These are phyloP conservation scores for Hygrocybe punicea DNA, from an alignment of 768 basidiomycete species.

Conservation along the genomic window DNA sequence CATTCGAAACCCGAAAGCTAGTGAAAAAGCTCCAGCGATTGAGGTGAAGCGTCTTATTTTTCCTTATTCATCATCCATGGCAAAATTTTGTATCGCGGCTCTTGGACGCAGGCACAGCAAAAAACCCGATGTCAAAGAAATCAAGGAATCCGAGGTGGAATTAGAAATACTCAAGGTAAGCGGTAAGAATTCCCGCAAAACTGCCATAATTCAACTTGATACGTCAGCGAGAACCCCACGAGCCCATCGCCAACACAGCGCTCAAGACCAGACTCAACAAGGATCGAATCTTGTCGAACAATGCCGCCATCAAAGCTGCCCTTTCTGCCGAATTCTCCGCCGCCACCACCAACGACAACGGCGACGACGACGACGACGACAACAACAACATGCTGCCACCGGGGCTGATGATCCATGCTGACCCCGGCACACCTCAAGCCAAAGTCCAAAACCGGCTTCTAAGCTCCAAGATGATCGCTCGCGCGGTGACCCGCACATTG, in stretches of 20 bases:
- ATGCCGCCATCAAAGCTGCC: constrained; percentile 45
- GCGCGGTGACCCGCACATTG: constrained; percentile 51
- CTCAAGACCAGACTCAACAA: constrained; percentile 71
- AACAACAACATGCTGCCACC: too few relatives aligned
- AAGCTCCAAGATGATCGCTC: constrained; percentile 72
- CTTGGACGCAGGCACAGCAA: constrained; percentile 36
- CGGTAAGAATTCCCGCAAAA: not conserved
- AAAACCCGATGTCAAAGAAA: constrained; percentile 35
- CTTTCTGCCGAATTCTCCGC: constrained; percentile 43
- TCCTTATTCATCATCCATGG: not conserved
- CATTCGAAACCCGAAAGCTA: constrained; percentile 77
- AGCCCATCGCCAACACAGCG: constrained; percentile 60
- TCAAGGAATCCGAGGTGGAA: constrained; percentile 55
- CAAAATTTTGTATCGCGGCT: not conserved
- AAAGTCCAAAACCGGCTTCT: constrained; percentile 71
- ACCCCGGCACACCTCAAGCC: constrained; percentile 42
- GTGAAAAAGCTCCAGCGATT: constrained; percentile 75
- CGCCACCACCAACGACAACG: too few relatives aligned
- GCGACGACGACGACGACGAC: too few relatives aligned
- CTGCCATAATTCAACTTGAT: not conserved
- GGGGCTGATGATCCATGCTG: not conserved
- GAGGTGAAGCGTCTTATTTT: constrained; percentile 41
- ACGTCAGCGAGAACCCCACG: constrained; percentile 53
- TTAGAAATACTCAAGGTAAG: constrained; percentile 64
- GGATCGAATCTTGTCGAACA: constrained; percentile 53